These are phyloP conservation scores for Candida wancherniae DNA, from an alignment of 805 yeast species.

Conservation along the genomic window DNA sequence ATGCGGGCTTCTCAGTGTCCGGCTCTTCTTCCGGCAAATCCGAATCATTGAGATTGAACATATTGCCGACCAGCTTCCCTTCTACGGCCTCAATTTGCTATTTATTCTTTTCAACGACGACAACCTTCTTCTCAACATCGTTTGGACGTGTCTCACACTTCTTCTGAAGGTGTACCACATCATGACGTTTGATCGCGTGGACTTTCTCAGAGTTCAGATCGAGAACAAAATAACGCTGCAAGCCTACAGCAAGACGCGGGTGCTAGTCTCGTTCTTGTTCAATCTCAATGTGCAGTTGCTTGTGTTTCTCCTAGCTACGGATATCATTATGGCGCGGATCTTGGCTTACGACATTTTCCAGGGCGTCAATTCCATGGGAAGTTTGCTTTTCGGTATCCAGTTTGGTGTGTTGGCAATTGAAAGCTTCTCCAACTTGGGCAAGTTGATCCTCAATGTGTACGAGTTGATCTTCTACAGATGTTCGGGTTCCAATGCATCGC, in stretches of 20 bases:
- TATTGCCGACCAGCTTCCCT: slow-evolving; percentile 33
- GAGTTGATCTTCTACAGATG: slow-evolving; percentile 49
- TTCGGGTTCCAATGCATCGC: background rate
- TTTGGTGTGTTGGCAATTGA: slow-evolving; percentile 61
- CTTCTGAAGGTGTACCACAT: slow-evolving; percentile 68
- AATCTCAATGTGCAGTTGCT: slow-evolving; percentile 44
- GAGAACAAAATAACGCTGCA: slow-evolving; percentile 21
- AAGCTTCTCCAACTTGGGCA: slow-evolving; percentile 41
- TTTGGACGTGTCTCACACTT: slow-evolving; percentile 26
- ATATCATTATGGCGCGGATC: slow-evolving; percentile 47
- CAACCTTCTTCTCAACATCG: slow-evolving; percentile 50
- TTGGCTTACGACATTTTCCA: slow-evolving; percentile 55
- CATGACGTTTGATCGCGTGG: slow-evolving; percentile 55
- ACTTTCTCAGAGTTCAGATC: slow-evolving; percentile 28
- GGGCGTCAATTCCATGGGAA: slow-evolving; percentile 48
- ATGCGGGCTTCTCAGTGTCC: slow-evolving; percentile 26
- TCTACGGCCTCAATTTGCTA: slow-evolving; percentile 45
- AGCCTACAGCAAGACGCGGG: slow-evolving; percentile 11
- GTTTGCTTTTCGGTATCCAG: slow-evolving; percentile 70
- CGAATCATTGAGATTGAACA: slow-evolving; percentile 75
- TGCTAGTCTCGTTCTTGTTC: slow-evolving; percentile 30
- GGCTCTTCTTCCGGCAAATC: slow-evolving; percentile 65
- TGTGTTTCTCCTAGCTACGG: slow-evolving; percentile 42
- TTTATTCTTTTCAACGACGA: slow-evolving; percentile 60
- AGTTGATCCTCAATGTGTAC: slow-evolving; percentile 46